Evolutionary conservation across 1,284 basidiomycete genomes (phyloP).

Genomic region (Cryptococcus sp.): DNA sequence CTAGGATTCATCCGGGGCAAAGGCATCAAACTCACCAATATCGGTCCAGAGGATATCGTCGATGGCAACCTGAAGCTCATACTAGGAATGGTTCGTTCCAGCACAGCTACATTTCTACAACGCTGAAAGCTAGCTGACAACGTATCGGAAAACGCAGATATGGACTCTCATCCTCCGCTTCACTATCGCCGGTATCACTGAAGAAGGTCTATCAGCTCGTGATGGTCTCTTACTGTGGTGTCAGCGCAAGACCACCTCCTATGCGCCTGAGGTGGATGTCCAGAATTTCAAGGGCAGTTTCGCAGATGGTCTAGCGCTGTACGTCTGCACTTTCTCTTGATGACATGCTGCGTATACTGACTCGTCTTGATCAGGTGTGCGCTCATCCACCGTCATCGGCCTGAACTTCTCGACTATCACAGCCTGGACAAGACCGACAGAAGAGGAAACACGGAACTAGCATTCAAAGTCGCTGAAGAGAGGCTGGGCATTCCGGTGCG

Average conservation of each 20-base stretch:
- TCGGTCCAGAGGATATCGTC: slow-evolving; percentile 79
- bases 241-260: slow-evolving; percentile 90
- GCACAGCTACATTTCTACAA: not conserved
- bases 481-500: slow-evolving; percentile 84
- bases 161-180: slow-evolving; percentile 97
- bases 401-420: slow-evolving; percentile 85
- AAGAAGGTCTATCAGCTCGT: slow-evolving; percentile 95
- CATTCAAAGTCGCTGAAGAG: slow-evolving; percentile 82
- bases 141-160: slow-evolving; percentile 56
- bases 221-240: slow-evolving; percentile 97
- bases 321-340: slow-evolving; percentile 47
- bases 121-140: slow-evolving; percentile 6
- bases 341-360: slow-evolving; percentile 2
- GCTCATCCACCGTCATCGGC: slow-evolving; percentile 93
- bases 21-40: slow-evolving; percentile 95
- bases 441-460: slow-evolving; percentile 77
- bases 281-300: slow-evolving; percentile 91
- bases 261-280: slow-evolving; percentile 82
- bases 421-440: slow-evolving; percentile 76
- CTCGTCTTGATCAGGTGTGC: slow-evolving; percentile 68
- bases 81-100: slow-evolving; percentile 70
- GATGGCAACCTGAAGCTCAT: slow-evolving; percentile 97
- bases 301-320: slow-evolving; percentile 94
- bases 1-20: slow-evolving; percentile 91
- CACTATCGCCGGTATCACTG: slow-evolving; percentile 97